Evolutionary conservation across 257 asterid species (phyloP).

Genomic region (Solanum virginianum): DNA sequence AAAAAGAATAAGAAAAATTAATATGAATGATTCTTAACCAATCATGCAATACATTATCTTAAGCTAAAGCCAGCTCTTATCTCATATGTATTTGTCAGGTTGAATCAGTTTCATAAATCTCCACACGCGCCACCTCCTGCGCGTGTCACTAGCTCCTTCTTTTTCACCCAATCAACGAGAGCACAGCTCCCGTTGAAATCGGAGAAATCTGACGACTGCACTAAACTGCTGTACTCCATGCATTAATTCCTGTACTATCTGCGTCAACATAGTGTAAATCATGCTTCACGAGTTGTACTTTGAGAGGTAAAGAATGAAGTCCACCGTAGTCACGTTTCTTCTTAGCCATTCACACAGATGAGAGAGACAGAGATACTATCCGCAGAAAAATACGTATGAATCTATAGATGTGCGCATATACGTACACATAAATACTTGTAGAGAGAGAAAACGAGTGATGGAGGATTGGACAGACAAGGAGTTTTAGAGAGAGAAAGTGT

Average conservation of each 20-base stretch:
- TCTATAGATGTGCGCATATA: neutral
- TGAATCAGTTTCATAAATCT: neutral
- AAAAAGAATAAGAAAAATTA: neutral
- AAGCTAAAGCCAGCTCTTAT: neutral
- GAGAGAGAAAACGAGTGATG: neutral
- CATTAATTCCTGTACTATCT: neutral
- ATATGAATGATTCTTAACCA: neutral
- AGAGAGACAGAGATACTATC: neutral
- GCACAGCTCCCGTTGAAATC: neutral
- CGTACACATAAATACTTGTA: neutral
- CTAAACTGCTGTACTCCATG: neutral
- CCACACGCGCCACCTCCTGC: neutral
- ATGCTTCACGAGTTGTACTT: neutral
- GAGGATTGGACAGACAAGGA: slow-evolving; percentile 3
- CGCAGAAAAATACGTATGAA: neutral
- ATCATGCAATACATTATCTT: neutral
- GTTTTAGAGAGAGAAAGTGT: slow-evolving; percentile 8
- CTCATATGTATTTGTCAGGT: slow-evolving; percentile 7
- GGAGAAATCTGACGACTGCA: neutral
- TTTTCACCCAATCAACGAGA: neutral
- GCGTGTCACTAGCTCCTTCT: neutral
- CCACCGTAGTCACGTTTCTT: neutral
- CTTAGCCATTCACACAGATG: neutral
- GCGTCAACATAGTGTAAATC: neutral
- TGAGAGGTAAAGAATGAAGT: neutral